phyloP scores from a whole-genome alignment of 768 basidiomycete genomes.

The Austroboletus festivus region DNA sequence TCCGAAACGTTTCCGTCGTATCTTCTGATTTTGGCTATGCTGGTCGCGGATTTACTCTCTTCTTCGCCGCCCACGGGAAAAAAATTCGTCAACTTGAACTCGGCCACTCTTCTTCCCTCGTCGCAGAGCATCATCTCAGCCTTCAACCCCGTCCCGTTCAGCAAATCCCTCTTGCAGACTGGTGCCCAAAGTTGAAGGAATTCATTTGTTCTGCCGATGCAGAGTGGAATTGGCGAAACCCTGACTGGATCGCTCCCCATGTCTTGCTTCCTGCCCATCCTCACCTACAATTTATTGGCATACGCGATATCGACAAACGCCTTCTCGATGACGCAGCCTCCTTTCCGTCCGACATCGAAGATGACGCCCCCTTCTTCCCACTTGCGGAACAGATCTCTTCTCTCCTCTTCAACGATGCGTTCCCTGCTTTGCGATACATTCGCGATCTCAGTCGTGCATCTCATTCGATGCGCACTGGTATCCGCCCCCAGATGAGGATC shows the following conservation, averaged over 20 bases:
- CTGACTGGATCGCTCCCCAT: slow-evolving; percentile 81
- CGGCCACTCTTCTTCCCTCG: slow-evolving; percentile 64
- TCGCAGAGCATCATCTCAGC: slow-evolving; percentile 66
- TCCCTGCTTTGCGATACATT: slow-evolving; percentile 58
- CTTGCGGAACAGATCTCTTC: slow-evolving; percentile 63
- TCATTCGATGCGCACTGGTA: slow-evolving; percentile 46
- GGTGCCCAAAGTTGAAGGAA: slow-evolving; percentile 66
- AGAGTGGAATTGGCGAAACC: slow-evolving; percentile 77
- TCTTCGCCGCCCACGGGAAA: slow-evolving; percentile 64
- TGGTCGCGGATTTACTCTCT: slow-evolving; percentile 58
- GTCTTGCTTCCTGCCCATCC: slow-evolving; percentile 65
- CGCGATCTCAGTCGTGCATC: slow-evolving; percentile 64
- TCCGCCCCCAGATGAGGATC: slow-evolving; percentile 34
- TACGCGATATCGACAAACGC: slow-evolving; percentile 67
- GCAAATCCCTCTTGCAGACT: slow-evolving; percentile 53
- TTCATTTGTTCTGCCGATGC: slow-evolving; percentile 77
- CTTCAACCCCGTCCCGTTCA: slow-evolving; percentile 36
- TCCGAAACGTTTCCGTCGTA: slow-evolving; percentile 64
- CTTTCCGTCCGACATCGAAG: slow-evolving; percentile 31
- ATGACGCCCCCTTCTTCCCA: slow-evolving; percentile 58
- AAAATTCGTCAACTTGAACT: slow-evolving; percentile 66
- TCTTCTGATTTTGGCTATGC: slow-evolving; percentile 71
- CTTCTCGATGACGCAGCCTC: slow-evolving; percentile 43
- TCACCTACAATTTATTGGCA: slow-evolving; percentile 61
- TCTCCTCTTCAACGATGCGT: slow-evolving; percentile 54